A percentile compares a stretch with the other conserved stretches of the same genome.
Evolutionary conservation across 495 filamentous ascomycete genomes (phyloP).

Genomic region (Penicillium paradoxum): DNA sequence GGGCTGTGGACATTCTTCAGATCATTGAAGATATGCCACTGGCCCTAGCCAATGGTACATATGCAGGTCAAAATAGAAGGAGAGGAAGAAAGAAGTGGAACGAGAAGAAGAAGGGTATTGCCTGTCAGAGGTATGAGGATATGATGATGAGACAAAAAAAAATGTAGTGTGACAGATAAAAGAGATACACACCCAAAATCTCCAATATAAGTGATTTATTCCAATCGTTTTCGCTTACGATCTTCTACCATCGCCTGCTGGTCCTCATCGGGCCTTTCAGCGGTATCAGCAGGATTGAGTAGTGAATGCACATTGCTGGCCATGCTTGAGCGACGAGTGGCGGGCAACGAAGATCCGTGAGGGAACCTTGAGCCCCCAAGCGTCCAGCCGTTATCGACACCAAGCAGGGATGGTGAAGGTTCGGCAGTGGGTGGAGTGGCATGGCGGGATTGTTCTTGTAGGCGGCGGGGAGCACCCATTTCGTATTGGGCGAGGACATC

Average conservation of each 20-base stretch:
- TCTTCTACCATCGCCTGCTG: conserved; percentile 55
- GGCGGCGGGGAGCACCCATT: conserved; percentile 55
- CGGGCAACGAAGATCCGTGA: conserved; percentile 50
- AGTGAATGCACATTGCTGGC: conserved; percentile 71
- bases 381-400: conserved; percentile 55
- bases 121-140: neutral
- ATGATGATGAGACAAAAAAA: neutral
- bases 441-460: conserved; percentile 59
- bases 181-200: conserved; percentile 11
- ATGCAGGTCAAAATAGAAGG: conserved; percentile 3
- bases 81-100: neutral
- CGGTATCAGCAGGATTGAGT: conserved; percentile 81
- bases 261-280: conserved; percentile 67
- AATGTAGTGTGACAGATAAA: neutral
- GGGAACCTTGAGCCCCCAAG: conserved; percentile 45
- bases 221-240: conserved; percentile 74
- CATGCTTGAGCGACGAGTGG: conserved; percentile 68
- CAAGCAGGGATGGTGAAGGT: conserved; percentile 42
- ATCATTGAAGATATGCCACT: conserved; percentile 1
- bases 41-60: neutral
- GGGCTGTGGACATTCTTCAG: neutral
- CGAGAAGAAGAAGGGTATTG: neutral
- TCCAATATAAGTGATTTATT: conserved; percentile 29
- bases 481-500: conserved; percentile 82
- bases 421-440: conserved; percentile 62